Evolutionary conservation across 257 asterid species (phyloP).

Genomic region (Vinca minor): DNA sequence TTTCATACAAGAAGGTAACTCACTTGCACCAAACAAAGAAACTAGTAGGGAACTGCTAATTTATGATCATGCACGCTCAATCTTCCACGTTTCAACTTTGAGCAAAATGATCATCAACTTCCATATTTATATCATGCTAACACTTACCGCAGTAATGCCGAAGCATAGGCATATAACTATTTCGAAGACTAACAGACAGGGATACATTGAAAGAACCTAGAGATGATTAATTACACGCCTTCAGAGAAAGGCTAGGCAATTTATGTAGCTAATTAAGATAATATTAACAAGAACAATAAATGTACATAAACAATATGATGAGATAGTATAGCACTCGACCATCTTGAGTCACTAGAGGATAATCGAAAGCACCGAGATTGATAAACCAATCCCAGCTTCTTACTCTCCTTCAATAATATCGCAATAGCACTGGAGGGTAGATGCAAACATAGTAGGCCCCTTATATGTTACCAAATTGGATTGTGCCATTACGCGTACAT

Average conservation of each 20-base stretch:
- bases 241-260: neutral
- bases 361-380: slow-evolving; percentile 96
- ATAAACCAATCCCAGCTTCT: slow-evolving; percentile 98
- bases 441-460: slow-evolving; percentile 97
- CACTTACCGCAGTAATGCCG: too few species aligned
- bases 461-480: slow-evolving; percentile 95
- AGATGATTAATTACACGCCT: neutral
- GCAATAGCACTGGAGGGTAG: slow-evolving; percentile 92
- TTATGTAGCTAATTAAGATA: neutral
- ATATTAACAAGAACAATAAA: neutral
- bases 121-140: neutral
- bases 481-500: slow-evolving; percentile 92
- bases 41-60: neutral
- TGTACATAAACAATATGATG: neutral
- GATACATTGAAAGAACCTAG: too few species aligned
- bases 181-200: too few species aligned
- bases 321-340: slow-evolving; percentile 50
- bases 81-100: neutral
- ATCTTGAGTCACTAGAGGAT: slow-evolving; percentile 94
- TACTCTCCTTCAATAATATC: slow-evolving; percentile 71
- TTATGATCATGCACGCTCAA: neutral
- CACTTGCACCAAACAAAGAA: neutral
- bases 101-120: neutral
- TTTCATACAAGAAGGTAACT: neutral
- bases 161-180: neutral